Percentiles rank a stretch among this genome's conserved stretches.
Conservation (phyloP, 2,329 filamentous ascomycete genomes). For the Phyllosticta citribraziliensis region DNA sequence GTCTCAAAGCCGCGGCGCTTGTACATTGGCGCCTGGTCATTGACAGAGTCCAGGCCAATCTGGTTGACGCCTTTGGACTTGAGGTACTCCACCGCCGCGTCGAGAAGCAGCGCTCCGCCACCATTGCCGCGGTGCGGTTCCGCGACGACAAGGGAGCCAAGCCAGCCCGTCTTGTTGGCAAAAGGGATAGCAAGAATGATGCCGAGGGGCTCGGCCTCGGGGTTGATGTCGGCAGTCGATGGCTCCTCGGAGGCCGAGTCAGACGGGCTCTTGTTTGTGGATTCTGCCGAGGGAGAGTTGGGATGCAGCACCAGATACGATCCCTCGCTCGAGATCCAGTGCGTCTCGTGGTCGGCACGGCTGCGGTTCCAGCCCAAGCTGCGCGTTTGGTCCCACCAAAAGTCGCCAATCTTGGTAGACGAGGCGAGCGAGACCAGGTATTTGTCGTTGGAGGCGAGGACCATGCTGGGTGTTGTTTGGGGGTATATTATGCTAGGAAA, state of each 20-base stretch:
- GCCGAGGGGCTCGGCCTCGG: constrained; percentile 18
- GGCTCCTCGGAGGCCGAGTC: neutral
- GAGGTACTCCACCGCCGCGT: constrained; percentile 19
- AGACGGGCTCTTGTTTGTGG: neutral
- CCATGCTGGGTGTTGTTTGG: neutral
- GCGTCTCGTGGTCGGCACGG: constrained; percentile 22
- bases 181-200: constrained; percentile 24
- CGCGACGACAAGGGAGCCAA: constrained; percentile 29
- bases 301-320: constrained; percentile 25
- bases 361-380: constrained; percentile 21
- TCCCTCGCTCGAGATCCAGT: constrained; percentile 20
- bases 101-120: constrained; percentile 23
- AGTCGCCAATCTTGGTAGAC: neutral
- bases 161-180: constrained; percentile 28
- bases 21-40: constrained; percentile 28
- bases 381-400: neutral
- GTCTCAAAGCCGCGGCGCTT: constrained; percentile 24
- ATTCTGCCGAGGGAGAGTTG: constrained; percentile 8
- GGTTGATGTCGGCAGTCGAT: neutral
- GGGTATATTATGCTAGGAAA: neutral
- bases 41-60: constrained; percentile 28
- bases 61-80: constrained; percentile 13
- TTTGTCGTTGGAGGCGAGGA: neutral
- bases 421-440: neutral
- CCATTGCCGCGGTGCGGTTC: constrained; percentile 21